Evolutionary conservation across 1,284 basidiomycete genomes (phyloP).

Genomic region (Lignosus rhinocerotis): DNA sequence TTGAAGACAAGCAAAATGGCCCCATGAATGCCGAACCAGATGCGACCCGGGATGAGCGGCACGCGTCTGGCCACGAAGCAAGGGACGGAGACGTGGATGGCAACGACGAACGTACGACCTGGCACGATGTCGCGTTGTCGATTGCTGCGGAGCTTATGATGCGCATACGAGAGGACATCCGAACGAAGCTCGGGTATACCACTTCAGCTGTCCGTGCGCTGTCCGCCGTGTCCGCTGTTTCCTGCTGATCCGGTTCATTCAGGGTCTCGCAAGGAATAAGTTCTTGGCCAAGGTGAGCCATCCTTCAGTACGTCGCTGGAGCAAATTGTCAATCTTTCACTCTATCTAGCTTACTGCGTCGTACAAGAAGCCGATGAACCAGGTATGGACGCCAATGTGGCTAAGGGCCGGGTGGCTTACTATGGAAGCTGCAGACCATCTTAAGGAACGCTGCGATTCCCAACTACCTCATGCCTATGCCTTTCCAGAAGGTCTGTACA

Average conservation of each 20-base stretch:
- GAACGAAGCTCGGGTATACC: conserved; percentile 82
- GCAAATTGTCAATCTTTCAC: background rate
- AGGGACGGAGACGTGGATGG: conserved; percentile 27
- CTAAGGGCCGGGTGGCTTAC: background rate
- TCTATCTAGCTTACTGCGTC: conserved; percentile 74
- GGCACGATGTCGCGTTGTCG: conserved; percentile 92
- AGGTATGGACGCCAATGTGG: conserved; percentile 45
- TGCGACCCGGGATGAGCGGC: conserved; percentile 4
- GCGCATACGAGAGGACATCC: conserved; percentile 71
- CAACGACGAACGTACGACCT: conserved; percentile 50
- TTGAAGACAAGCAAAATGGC: conserved; percentile 7
- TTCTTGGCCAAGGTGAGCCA: conserved; percentile 82
- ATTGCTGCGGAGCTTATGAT: conserved; percentile 89
- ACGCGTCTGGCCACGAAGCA: conserved; percentile 14
- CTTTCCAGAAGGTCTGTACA: conserved; percentile 78
- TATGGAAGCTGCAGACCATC: conserved; percentile 59
- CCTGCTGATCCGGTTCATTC: background rate
- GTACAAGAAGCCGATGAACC: conserved; percentile 86
- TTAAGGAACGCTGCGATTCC: conserved; percentile 83
- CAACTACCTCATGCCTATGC: conserved; percentile 76
- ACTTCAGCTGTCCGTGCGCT: conserved; percentile 78
- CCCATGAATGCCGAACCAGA: conserved; percentile 12
- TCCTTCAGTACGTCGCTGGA: background rate
- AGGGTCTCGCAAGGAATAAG: conserved; percentile 94
- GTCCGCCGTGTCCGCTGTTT: background rate